Evolutionary conservation across 2,329 filamentous ascomycete genomes (phyloP), one percentile per base, ranked within the genome.

Genomic region (Alternaria gansuensis): DNA sequence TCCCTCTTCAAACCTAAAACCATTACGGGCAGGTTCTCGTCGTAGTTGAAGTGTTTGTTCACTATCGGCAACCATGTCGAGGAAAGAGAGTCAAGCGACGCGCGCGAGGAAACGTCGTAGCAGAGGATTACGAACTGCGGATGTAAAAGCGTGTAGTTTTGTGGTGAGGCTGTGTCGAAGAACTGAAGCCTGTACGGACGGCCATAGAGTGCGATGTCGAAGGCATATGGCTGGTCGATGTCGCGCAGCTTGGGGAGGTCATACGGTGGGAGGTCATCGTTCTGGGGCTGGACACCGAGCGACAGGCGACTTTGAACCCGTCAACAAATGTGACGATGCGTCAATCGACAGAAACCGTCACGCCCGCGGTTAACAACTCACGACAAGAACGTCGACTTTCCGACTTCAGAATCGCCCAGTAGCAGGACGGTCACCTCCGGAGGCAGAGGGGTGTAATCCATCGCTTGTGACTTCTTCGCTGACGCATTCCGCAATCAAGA

Each of bases 351-450:
- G 9, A n/a, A 14, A 24, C 21, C 14, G 21, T 36, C 13, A 17
- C 29, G 17, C 29, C 17, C 21, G 14, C 3, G 52, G 54, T 17
- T 17, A 58, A 61, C 24, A 51, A 82, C 84, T 73, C 79, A 87
- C 84, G 85, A 85, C 61, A 88, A 75, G 62, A 88, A 88, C 9
- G 84, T 86, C 50, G 86, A 85, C 75, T 88, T 88, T 57, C 86
- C 86, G 44, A 86, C 85, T 50, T 83, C 84, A 36, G 81, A 70
- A 58, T 88, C 86, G 51, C 86, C 86, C 2, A 88, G 78, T 14
- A 88, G 77, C 6, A 88, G 79, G 49, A 88, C 81, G 24, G 77
- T 80, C 14, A 67, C 36, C 33, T 67, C 65, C n/a, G 72, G 72
- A 8, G 71, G 58, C 0, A 62, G 9, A 8, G 56, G 31, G 4